phyloP scores from a whole-genome alignment of 1,284 basidiomycete genomes.

The Rhizoctonia solani region DNA sequence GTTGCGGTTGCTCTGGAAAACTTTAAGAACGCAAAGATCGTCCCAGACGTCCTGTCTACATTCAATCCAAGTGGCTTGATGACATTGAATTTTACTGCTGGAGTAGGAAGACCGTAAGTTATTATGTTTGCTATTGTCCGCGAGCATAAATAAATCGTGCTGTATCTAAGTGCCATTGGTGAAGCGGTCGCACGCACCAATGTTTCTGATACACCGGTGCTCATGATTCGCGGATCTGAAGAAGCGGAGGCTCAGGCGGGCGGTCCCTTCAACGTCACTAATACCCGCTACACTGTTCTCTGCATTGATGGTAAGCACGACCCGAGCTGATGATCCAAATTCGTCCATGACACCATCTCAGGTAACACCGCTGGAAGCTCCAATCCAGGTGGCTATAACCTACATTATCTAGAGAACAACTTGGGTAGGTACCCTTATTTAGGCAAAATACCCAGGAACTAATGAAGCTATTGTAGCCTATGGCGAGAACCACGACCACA shows the following conservation, averaged over 20 bases:
- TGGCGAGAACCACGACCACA: constrained; percentile 35
- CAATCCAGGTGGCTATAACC: constrained; percentile 34
- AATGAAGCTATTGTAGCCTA: constrained; percentile 27
- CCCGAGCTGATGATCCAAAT: background rate
- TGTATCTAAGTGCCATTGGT: constrained; percentile 19
- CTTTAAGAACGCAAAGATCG: constrained; percentile 39
- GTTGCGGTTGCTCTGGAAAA: constrained; percentile 38
- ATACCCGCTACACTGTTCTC: constrained; percentile 39
- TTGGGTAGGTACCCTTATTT: constrained; percentile 26
- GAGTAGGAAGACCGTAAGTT: constrained; percentile 13
- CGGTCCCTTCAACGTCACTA: constrained; percentile 38
- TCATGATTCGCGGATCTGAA: constrained; percentile 32
- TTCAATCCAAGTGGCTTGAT: constrained; percentile 38
- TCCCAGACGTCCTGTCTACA: constrained; percentile 37
- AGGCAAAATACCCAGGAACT: background rate
- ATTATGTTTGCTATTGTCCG: background rate
- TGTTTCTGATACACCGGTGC: constrained; percentile 1
- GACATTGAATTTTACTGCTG: constrained; percentile 33
- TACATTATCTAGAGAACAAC: constrained; percentile 40
- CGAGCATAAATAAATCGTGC: background rate
- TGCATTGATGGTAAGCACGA: constrained; percentile 37
- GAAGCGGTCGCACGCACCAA: constrained; percentile 32
- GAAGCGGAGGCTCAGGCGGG: constrained; percentile 33
- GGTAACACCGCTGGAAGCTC: constrained; percentile 35
- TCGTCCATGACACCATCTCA: background rate